A percentile compares a stretch with the other conserved stretches of the same genome.
phyloP scores from a whole-genome alignment of 2,329 filamentous ascomycete species.

The Neonectria punicea region DNA sequence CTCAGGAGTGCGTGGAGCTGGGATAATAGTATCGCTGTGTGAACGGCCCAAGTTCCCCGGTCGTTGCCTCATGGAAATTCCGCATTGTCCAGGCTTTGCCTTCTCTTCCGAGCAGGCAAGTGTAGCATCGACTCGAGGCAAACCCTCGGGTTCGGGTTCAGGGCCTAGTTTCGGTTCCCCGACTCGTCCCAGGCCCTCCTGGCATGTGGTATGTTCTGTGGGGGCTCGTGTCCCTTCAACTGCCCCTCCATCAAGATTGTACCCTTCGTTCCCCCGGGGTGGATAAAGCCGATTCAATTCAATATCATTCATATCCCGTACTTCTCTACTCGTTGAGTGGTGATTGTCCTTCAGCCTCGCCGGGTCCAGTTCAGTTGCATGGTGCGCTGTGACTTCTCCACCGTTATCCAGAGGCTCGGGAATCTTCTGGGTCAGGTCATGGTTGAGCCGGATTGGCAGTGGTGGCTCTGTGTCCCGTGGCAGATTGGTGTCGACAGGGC shows the following conservation, averaged over 20 bases:
- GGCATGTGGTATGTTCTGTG: not conserved
- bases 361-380: not conserved
- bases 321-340: constrained; percentile 1
- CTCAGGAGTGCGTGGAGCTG: not conserved
- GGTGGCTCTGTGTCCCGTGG: not conserved
- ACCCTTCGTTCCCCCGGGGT: not conserved
- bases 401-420: not conserved
- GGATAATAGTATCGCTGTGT: not conserved
- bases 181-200: not conserved
- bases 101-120: not conserved
- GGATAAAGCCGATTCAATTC: not conserved
- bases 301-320: not conserved
- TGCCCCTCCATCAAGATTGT: constrained; percentile 7
- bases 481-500: not conserved
- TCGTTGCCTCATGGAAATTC: not conserved
- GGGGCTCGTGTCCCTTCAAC: not conserved
- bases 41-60: not conserved
- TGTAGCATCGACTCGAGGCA: not conserved
- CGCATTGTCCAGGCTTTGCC: too few species aligned
- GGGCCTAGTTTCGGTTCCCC: too few species aligned
- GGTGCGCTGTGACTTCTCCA: not conserved
- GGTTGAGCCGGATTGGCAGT: not conserved
- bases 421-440: not conserved
- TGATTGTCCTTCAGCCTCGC: constrained; percentile 1
- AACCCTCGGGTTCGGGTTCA: not conserved